Evolutionary conservation across 2,329 filamentous ascomycete genomes (phyloP), one percentile per base, ranked within the genome.

Genomic region (Colletotrichum truncatum): DNA sequence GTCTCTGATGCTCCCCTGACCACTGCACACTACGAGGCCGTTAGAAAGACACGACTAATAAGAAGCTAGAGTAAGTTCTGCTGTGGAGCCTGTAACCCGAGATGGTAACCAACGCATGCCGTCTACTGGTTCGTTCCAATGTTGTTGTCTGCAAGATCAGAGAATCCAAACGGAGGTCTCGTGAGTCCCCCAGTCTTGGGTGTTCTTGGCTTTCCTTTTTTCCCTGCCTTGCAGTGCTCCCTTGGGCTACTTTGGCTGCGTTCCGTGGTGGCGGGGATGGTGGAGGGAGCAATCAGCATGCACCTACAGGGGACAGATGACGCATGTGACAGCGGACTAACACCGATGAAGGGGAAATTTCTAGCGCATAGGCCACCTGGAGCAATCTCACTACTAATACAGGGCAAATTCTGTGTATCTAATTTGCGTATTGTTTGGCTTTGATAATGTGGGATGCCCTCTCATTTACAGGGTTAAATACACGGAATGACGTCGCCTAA

Each of bases 21-120:
- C 18, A 21, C 43, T n/a, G 43, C 43, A 49, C 46, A 49, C 18
- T 12, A 46, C 39, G 21, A 30, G 32, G 38, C 25, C 46, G 26
- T 21, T 41, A 41, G 51, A 25, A 11, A 30, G 14, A 51, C 41
- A 18, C 39, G 60, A 41, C 49, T 55, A 55, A 63, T 56, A 8
- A 63, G 38, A 66, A n/a, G 36, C 43, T 49, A 51, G 57, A 56
- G 41, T 45, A 62, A 21, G 34, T 66, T 34, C 57, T 57, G 63
- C 49, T 41, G 63, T 62, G 57, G 57, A 66, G 57, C 63, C 51
- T 21, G 51, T 21, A 54, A 49, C 26, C 39, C 41, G 49, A 32
- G 28, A 39, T 25, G 46, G 43, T 38, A 46, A 36, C 38, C 38
- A 36, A 53, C 41, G 25, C 28, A 45, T 25, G 39, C 23, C 41